Percentiles rank a stretch among this genome's conserved stretches.
Evolutionary conservation across 1,139 yeast species (phyloP).

Genomic region (Candida sp.): DNA sequence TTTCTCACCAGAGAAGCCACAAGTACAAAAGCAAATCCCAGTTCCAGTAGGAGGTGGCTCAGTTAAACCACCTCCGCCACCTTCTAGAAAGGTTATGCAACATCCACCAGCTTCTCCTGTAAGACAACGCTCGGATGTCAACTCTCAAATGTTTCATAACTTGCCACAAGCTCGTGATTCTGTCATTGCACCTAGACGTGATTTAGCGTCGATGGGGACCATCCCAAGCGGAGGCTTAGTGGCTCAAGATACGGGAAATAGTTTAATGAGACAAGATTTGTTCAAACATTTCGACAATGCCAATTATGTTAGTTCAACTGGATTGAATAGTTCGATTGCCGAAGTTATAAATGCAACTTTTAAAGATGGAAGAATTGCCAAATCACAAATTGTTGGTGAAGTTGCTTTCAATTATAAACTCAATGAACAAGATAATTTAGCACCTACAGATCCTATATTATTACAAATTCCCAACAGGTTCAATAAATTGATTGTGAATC

Average conservation of each 20-base stretch:
- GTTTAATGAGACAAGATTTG: conserved; percentile 28
- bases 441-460: conserved; percentile 13
- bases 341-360: conserved; percentile 77
- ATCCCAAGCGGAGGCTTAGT: conserved; percentile 10
- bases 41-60: conserved; percentile 1
- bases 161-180: conserved; percentile 50
- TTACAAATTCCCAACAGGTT: conserved; percentile 30
- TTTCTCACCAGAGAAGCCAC: neutral
- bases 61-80: conserved; percentile 59
- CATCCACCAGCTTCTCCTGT: conserved; percentile 11
- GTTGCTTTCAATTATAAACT: conserved; percentile 66
- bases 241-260: conserved; percentile 33
- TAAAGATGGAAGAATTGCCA: conserved; percentile 57
- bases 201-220: conserved; percentile 4
- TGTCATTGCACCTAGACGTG: conserved; percentile 17
- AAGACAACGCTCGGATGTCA: conserved; percentile 4
- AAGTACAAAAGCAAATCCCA: neutral
- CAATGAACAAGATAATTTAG: conserved; percentile 10
- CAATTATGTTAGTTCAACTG: conserved; percentile 45
- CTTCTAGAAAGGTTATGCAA: conserved; percentile 57
- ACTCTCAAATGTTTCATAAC: conserved; percentile 35
- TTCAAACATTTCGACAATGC: conserved; percentile 45
- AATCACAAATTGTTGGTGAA: conserved; percentile 73
- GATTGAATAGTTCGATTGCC: conserved; percentile 74
- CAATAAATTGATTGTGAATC: conserved; percentile 40